Evolutionary conservation across 1,284 basidiomycete genomes (phyloP).

Genomic region (Ustanciosporium gigantosporum): DNA sequence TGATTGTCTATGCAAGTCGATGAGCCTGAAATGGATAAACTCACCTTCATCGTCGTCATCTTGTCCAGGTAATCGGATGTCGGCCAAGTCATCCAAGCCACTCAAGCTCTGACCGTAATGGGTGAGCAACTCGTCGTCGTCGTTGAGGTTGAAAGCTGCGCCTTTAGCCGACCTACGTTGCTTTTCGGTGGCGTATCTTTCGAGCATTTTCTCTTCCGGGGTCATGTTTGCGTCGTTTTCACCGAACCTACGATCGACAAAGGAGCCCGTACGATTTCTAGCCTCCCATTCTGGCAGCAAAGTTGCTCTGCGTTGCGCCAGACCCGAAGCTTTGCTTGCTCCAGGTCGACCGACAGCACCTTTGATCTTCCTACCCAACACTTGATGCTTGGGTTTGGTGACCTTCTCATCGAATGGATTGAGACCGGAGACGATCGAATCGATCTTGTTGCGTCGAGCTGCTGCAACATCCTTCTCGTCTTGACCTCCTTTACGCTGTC

Average conservation of each 20-base stretch:
- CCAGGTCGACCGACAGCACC: constrained; percentile 82
- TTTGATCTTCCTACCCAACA: constrained; percentile 82
- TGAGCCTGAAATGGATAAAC: too few species aligned
- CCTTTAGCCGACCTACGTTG: constrained; percentile 68
- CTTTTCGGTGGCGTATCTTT: constrained; percentile 86
- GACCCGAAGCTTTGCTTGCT: constrained; percentile 81
- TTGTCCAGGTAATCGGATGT: constrained; percentile 62
- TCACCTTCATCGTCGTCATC: constrained; percentile 54
- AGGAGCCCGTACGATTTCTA: constrained; percentile 79
- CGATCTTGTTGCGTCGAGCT: constrained; percentile 68
- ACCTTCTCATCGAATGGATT: constrained; percentile 80
- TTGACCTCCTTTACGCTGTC: constrained; percentile 65
- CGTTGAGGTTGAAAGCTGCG: constrained; percentile 83
- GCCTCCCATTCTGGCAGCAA: constrained; percentile 79
- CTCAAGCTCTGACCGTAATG: constrained; percentile 88
- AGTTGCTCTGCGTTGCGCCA: constrained; percentile 74
- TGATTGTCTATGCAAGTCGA: not conserved
- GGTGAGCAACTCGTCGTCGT: constrained; percentile 68
- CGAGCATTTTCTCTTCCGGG: constrained; percentile 93
- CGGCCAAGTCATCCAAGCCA: constrained; percentile 83
- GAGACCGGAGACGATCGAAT: constrained; percentile 79
- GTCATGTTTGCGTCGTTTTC: constrained; percentile 89
- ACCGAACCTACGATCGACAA: constrained; percentile 92
- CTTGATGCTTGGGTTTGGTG: constrained; percentile 77
- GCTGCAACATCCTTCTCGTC: constrained; percentile 60